These are phyloP conservation scores for Eucalyptus camaldulensis DNA, from an alignment of 345 rosid species.

Conservation along the genomic window DNA sequence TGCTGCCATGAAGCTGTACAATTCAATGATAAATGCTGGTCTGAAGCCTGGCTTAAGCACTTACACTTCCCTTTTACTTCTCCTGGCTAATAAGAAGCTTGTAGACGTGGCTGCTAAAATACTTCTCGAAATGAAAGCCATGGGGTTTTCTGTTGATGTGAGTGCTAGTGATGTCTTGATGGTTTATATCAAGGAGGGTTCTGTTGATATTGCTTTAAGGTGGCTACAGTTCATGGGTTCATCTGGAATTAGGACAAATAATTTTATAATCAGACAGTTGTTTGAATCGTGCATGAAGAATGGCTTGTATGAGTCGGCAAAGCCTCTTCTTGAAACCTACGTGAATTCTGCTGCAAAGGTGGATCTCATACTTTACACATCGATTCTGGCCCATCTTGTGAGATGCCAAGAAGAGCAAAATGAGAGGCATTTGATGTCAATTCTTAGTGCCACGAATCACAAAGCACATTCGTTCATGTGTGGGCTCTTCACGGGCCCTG, in stretches of 20 bases:
- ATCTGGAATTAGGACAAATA: constrained; percentile 83
- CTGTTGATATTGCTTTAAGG: constrained; percentile 78
- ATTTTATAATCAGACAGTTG: constrained; percentile 84
- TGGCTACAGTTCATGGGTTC: constrained; percentile 97
- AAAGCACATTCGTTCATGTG: constrained; percentile 85
- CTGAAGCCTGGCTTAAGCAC: constrained; percentile 88
- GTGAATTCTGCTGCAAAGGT: constrained; percentile 81
- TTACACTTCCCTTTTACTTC: constrained; percentile 63
- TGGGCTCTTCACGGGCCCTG: constrained; percentile 91
- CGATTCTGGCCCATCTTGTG: constrained; percentile 87
- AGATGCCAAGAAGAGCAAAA: constrained; percentile 84
- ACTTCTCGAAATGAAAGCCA: constrained; percentile 89
- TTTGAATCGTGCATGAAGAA: constrained; percentile 96
- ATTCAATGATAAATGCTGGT: constrained; percentile 91
- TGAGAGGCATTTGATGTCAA: constrained; percentile 83
- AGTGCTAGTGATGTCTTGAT: constrained; percentile 92
- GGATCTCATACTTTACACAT: constrained; percentile 89
- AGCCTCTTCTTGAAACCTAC: constrained; percentile 83
- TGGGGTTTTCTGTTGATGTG: constrained; percentile 89
- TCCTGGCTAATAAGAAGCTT: constrained; percentile 81
- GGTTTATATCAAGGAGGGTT: constrained; percentile 93
- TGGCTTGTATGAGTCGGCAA: constrained; percentile 71
- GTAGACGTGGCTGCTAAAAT: constrained; percentile 93
- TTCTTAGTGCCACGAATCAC: constrained; percentile 72
- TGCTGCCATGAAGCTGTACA: constrained; percentile 85